These are phyloP conservation scores for Wickerhamiella qilinensis DNA, from an alignment of 805 yeast genomes.

Conservation along the genomic window DNA sequence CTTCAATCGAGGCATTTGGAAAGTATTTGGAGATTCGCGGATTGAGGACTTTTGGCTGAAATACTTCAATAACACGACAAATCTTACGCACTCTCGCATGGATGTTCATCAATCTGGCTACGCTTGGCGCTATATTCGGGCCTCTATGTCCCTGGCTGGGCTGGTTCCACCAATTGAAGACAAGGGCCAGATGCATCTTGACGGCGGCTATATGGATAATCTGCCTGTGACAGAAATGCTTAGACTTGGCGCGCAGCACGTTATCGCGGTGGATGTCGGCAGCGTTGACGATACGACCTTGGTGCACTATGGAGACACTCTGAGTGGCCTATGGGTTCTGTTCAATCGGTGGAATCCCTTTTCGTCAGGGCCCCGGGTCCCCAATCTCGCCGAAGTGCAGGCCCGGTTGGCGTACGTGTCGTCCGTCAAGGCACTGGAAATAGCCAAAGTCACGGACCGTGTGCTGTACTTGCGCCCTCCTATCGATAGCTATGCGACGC, in stretches of 20 bases:
- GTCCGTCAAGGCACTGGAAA: constrained; percentile 81
- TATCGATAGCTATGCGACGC: constrained; percentile 75
- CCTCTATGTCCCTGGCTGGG: constrained; percentile 94
- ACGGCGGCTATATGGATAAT: constrained; percentile 93
- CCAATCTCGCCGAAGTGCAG: constrained; percentile 90
- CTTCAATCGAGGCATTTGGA: constrained; percentile 95
- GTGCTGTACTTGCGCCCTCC: constrained; percentile 87
- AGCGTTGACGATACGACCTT: constrained; percentile 85
- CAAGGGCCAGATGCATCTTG: constrained; percentile 82
- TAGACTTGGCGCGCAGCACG: constrained; percentile 61
- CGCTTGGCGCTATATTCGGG: constrained; percentile 90
- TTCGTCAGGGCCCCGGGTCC: constrained; percentile 72
- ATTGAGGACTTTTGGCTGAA: constrained; percentile 94
- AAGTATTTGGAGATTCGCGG: constrained; percentile 77
- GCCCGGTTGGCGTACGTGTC: constrained; percentile 86
- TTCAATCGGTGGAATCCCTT: constrained; percentile 82
- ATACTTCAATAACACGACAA: constrained; percentile 81
- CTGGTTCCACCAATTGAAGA: constrained; percentile 70
- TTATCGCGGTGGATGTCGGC: constrained; percentile 93
- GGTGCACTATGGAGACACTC: constrained; percentile 79
- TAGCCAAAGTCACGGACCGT: constrained; percentile 71
- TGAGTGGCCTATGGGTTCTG: constrained; percentile 85
- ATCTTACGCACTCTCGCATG: constrained; percentile 88
- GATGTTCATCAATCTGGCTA: constrained; percentile 85
- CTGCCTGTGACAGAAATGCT: constrained; percentile 88